These are phyloP conservation scores for Euphorbia tirucalli DNA, from an alignment of 345 rosid genomes.

Conservation along the genomic window DNA sequence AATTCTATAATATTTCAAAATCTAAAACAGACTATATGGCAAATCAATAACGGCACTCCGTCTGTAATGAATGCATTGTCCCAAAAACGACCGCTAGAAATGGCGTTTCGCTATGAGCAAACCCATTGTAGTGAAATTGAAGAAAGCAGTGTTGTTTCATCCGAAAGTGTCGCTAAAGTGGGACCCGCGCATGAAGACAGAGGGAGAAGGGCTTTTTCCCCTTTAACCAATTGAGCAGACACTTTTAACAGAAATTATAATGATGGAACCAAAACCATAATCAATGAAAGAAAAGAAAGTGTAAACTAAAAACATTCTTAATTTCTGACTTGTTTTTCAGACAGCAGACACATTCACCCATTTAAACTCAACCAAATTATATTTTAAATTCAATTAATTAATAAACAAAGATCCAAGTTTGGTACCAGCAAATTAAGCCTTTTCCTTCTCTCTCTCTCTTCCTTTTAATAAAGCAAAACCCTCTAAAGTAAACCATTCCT, in stretches of 20 bases:
- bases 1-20: too few relatives aligned
- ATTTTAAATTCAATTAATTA: not conserved
- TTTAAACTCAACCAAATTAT: not conserved
- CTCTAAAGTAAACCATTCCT: not conserved
- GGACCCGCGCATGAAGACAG: constrained; percentile 17
- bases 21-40: too few relatives aligned
- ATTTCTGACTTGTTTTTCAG: not conserved
- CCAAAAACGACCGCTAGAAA: too few relatives aligned
- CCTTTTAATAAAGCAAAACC: constrained; percentile 11
- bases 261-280: too few relatives aligned
- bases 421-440: constrained; percentile 10
- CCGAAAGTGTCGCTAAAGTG: not conserved
- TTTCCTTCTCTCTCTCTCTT: not conserved
- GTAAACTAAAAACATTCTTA: not conserved
- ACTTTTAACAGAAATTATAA: constrained; percentile 13
- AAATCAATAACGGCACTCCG: too few relatives aligned
- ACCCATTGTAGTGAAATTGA: too few relatives aligned
- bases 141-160: too few relatives aligned
- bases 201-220: not conserved
- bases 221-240: constrained; percentile 11
- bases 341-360: not conserved
- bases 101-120: too few relatives aligned
- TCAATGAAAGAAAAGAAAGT: not conserved
- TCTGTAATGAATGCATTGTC: too few relatives aligned
- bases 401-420: not conserved